Evolutionary conservation across 306 rosid genomes (phyloP).

Genomic region (Citrullus amarus): DNA sequence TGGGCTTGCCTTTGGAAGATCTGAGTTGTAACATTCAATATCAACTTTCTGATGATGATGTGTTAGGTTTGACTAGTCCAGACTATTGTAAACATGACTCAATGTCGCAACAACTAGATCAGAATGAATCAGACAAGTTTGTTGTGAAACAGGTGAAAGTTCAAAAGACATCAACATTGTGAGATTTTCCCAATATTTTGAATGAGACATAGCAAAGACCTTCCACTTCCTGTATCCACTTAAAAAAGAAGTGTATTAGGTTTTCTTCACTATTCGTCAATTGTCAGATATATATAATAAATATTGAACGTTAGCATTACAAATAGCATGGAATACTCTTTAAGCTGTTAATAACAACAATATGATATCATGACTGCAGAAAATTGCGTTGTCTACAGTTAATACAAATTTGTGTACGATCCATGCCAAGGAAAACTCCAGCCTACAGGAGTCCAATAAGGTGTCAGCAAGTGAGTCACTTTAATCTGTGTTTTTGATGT

Average conservation of each 20-base stretch:
- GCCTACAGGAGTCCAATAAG: constrained; percentile 6
- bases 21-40: constrained; percentile 26
- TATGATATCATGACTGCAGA: constrained; percentile 25
- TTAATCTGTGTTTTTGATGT: constrained; percentile 11
- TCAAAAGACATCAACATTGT: neutral
- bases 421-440: constrained; percentile 6
- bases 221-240: neutral
- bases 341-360: neutral
- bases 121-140: constrained; percentile 17
- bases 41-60: constrained; percentile 16
- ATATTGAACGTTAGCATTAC: neutral
- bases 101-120: constrained; percentile 12
- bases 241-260: neutral
- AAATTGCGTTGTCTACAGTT: constrained; percentile 12
- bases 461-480: constrained; percentile 30
- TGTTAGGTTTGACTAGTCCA: constrained; percentile 15
- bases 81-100: constrained; percentile 8
- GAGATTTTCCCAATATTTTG: neutral
- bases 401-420: constrained; percentile 19
- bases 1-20: constrained; percentile 16
- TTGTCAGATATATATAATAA: neutral
- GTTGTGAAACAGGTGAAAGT: constrained; percentile 30
- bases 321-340: neutral
- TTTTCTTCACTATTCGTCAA: neutral
- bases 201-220: neutral